phyloP scores from a whole-genome alignment of 176 grass and related monocot species.

The Aegilops sharonensis region DNA sequence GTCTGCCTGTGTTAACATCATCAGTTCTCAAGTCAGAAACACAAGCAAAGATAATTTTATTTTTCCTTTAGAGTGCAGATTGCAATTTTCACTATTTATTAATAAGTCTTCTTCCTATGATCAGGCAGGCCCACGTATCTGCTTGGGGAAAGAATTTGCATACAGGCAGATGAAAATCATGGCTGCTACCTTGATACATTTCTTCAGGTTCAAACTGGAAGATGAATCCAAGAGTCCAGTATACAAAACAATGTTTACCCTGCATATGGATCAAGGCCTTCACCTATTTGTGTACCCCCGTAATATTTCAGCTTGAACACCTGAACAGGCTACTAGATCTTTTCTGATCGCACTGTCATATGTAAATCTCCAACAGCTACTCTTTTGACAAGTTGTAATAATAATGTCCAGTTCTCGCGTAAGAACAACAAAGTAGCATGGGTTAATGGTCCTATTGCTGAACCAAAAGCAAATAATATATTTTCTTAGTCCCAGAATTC shows the following conservation, averaged over 20 bases:
- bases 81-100: background rate
- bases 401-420: background rate
- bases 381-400: background rate
- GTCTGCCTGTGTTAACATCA: background rate
- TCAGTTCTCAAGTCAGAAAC: background rate
- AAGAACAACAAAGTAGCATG: background rate
- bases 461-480: background rate
- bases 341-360: conserved; percentile 9
- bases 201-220: conserved; percentile 67
- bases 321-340: background rate
- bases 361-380: background rate
- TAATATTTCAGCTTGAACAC: conserved; percentile 14
- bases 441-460: background rate
- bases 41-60: background rate
- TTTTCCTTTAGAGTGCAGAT: background rate
- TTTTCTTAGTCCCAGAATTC: conserved; percentile 1
- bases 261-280: conserved; percentile 61
- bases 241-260: conserved; percentile 59
- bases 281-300: conserved; percentile 25
- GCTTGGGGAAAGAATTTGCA: conserved; percentile 83
- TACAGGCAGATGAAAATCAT: conserved; percentile 78
- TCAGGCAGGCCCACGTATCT: conserved; percentile 60
- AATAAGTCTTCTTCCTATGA: conserved; percentile 2
- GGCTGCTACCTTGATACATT: conserved; percentile 40
- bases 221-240: conserved; percentile 42